Evolutionary conservation across 179 eudicot species (phyloP).

Genomic region (Nepenthes alata): DNA sequence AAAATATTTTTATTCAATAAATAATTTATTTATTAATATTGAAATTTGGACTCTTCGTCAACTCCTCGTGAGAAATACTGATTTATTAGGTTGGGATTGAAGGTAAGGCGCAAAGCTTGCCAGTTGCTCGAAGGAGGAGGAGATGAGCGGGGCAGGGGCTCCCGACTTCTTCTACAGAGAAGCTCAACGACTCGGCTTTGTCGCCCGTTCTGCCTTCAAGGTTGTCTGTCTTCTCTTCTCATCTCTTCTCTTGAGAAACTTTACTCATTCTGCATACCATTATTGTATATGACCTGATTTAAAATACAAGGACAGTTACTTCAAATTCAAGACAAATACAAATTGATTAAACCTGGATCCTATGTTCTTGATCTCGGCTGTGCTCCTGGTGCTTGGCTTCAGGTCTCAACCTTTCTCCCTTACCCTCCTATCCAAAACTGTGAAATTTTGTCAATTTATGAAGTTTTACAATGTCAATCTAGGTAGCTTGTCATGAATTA

Average conservation of each 20-base stretch:
- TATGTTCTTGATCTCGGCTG: conserved; percentile 95
- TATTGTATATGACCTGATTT: too few species aligned
- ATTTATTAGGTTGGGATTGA: too few species aligned
- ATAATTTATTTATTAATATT: too few species aligned
- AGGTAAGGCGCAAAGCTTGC: too few species aligned
- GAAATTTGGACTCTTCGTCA: too few species aligned
- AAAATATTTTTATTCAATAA: too few species aligned
- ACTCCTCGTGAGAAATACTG: too few species aligned
- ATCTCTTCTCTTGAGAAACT: too few species aligned
- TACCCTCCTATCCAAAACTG: too few species aligned
- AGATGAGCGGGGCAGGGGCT: conserved; percentile 62
- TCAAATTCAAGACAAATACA: conserved; percentile 80
- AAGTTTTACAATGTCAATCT: not conserved
- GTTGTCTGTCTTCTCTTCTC: conserved; percentile 18
- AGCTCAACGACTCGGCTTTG: conserved; percentile 93
- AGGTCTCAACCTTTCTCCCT: conserved; percentile 27
- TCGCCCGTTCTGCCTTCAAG: conserved; percentile 98
- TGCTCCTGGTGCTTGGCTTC: conserved; percentile 99
- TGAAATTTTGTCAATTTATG: not conserved
- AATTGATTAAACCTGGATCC: conserved; percentile 65
- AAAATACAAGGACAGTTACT: conserved; percentile 38
- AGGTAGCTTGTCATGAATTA: conserved; percentile 95
- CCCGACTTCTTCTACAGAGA: conserved; percentile 92
- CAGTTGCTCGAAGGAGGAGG: not conserved
- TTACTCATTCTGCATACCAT: too few species aligned